A percentile compares a stretch with the other conserved stretches of the same genome.
phyloP scores from a whole-genome alignment of 2,329 filamentous ascomycete species.

The Emergomyces orientalis region DNA sequence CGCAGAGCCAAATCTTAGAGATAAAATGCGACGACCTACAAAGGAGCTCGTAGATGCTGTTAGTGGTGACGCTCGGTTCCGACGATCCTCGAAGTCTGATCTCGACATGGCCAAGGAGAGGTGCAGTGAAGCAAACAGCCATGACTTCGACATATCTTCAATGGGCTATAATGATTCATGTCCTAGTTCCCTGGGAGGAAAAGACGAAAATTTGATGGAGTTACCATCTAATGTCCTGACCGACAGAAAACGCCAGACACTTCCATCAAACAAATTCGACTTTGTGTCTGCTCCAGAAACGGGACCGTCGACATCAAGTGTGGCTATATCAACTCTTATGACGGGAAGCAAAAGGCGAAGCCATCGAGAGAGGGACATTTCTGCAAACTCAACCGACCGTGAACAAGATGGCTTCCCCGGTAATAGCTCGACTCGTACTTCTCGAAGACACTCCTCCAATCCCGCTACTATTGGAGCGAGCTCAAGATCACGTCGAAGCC shows the following conservation, averaged over 20 bases:
- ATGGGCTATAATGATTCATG: constrained; percentile 16
- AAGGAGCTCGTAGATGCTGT: constrained; percentile 70
- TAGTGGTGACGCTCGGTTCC: constrained; percentile 44
- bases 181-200: constrained; percentile 15
- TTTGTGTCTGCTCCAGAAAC: constrained; percentile 1
- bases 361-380: constrained; percentile 8
- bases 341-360: constrained; percentile 15
- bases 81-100: constrained; percentile 39
- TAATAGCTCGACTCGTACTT: constrained; percentile 15
- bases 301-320: constrained; percentile 13
- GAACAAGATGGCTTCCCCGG: not conserved
- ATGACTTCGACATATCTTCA: not conserved
- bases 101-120: constrained; percentile 17
- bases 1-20: constrained; percentile 68
- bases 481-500: constrained; percentile 4
- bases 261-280: constrained; percentile 18
- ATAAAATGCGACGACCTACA: constrained; percentile 74
- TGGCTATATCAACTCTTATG: constrained; percentile 17
- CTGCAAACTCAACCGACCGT: not conserved
- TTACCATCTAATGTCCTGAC: constrained; percentile 22
- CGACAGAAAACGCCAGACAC: constrained; percentile 25
- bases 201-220: constrained; percentile 11
- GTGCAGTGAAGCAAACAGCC: constrained; percentile 2
- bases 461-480: constrained; percentile 3
- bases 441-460: constrained; percentile 29